Base-by-base conservation (phyloP, 169 alveolate species). In the Plasmodium blacklocki region DNA sequence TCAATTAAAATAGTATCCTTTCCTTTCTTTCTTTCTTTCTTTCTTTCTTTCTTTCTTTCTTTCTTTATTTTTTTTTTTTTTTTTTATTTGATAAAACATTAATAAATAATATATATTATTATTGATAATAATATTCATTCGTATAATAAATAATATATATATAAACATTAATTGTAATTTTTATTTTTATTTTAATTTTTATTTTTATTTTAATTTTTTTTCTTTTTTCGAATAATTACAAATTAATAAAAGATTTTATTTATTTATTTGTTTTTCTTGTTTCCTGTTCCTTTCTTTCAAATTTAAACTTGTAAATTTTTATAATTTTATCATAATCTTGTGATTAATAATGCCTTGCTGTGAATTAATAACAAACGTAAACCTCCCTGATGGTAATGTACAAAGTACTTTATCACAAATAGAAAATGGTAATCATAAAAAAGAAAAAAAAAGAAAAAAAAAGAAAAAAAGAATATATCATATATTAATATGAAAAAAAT, bases 261-360 rank as follows among this genome's bases (percentile, higher is more conserved):
- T 7, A 39, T 39, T 39, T 39, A 39, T 39, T 39, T 5, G 5
- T 59, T 59, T 59, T 59, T 59, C 21, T 59, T 18, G n/a, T 52
- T 52, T 52, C n/a, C n/a, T 52, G 14, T 67, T 39, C 14, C 59
- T n/a, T 58, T 32, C 12, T 47, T 66, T 60, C 7, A 45, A 32
- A 14, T 52, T 43, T 11, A 56, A 4, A 15, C 6, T 8, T 50
- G 4, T 15, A 4, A 4, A 74, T 12, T 4, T 70, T 70, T 70
- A n/a, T 9, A 49, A 45, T 3, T 14, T n/a, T 60, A n/a, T 21
- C 11, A 47, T 15, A 1, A 39, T 7, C 0, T 52, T 12, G 21
- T 7, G 2, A 12, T 32, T 54, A 64, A 62, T 63, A 63, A 76
- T 76, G 88, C 88, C 88, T 32, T 76, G 88, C 67, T 76, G 88